Conservation (phyloP, 2,329 filamentous ascomycete species). For the Botrytis sinoallii region DNA sequence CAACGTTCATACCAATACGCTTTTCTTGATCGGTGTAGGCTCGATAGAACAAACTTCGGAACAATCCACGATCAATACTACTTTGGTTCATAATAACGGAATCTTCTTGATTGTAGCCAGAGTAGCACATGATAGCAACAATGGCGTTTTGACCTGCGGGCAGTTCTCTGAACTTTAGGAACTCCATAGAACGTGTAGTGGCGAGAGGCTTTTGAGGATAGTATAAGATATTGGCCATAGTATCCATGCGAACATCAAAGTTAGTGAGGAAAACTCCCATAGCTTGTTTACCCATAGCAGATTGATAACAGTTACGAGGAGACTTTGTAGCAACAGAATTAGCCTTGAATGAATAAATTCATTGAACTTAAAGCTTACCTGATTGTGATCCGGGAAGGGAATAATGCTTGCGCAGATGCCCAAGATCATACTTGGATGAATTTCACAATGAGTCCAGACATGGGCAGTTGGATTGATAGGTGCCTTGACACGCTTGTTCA, state of each 20-base stretch:
- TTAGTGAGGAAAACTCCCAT: slow-evolving; percentile 99
- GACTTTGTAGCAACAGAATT: slow-evolving; percentile 54
- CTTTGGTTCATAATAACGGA: slow-evolving; percentile 99
- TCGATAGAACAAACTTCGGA: slow-evolving; percentile 96
- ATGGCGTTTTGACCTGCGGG: slow-evolving; percentile 98
- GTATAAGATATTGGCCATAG: slow-evolving; percentile 98
- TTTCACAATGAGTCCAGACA: slow-evolving; percentile 97
- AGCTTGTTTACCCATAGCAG: slow-evolving; percentile 99
- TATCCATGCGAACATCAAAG: slow-evolving; percentile 96
- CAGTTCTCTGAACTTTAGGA: slow-evolving; percentile 94
- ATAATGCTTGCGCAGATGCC: slow-evolving; percentile 99
- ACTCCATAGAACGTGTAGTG: slow-evolving; percentile 97
- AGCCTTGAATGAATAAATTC: slow-evolving; percentile 32
- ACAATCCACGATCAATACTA: slow-evolving; percentile 94
- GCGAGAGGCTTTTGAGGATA: slow-evolving; percentile 97
- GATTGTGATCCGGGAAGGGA: slow-evolving; percentile 98
- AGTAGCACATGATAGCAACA: slow-evolving; percentile 95
- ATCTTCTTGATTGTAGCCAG: slow-evolving; percentile 99
- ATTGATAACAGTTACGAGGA: slow-evolving; percentile 98
- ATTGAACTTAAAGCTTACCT: slow-evolving; percentile 49
- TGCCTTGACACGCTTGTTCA: slow-evolving; percentile 84
- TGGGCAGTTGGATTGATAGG: slow-evolving; percentile 83
- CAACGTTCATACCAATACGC: slow-evolving; percentile 85
- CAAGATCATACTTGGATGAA: slow-evolving; percentile 98
- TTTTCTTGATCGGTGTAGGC: slow-evolving; percentile 98